Evolutionary conservation across 495 filamentous ascomycete species (phyloP), one percentile per base, ranked within the genome.

Genomic region (Tetracladium marchalianum): DNA sequence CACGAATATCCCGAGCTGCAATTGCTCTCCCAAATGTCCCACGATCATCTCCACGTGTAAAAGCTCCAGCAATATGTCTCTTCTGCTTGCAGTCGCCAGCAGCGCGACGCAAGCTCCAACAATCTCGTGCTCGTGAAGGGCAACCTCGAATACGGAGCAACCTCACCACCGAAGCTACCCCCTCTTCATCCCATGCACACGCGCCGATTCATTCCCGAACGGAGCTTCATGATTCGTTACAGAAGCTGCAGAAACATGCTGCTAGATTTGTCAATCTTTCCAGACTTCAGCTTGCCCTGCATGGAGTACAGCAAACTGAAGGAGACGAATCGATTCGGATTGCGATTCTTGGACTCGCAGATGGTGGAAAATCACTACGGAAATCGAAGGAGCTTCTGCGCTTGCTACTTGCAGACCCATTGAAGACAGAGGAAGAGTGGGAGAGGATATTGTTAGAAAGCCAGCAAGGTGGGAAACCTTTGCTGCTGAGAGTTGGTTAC

Each of bases 251-350:
- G 51, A 71, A 73, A 47, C 63, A 76, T 35, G 77, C 81, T 18
- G 66, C 76, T 33, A 73, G 73, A 49, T 78, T 81, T 60, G 73
- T 89, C 47, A 85, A 86, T 62, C 68, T 84, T 16, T 83, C 84
- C 46, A 77, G 87, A 53, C 59, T 96, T 43, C 81, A 87, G 56
- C 72, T 97, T 53, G 90, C 88, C 13, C 62, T 88, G 58, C 73
- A 81, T 41, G 87, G 87, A 5, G 66, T 95, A 51, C 77, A 84
- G 53, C 76, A 84, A 50, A 66, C 74, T 12, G 56, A 70, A 1
- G 74, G 74, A 5, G 41, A 69, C 41, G 74, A 78, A 55, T 73
- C 84, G n/a, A 76, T 87, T 53, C 69, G 90, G 32, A 70, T 97
- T 59, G 89, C 72, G 0, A 54, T 77, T 17, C 51, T 80, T n/a